Evolutionary conservation across 176 grass and related monocot genomes (phyloP).

Genomic region (Metroxylon sagu): DNA sequence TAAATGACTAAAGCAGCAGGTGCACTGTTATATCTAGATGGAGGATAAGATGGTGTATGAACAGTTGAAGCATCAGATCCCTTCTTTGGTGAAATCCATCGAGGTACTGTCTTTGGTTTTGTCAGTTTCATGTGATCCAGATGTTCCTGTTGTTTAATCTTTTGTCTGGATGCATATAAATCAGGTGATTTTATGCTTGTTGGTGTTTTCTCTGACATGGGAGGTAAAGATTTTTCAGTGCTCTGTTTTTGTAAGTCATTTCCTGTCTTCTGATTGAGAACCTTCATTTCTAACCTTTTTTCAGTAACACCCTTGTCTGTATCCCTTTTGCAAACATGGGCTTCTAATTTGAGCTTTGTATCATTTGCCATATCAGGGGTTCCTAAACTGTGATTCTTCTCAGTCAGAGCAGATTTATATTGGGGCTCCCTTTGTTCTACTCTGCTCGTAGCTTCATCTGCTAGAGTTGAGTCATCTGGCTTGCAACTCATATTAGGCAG

Average conservation of each 20-base stretch:
- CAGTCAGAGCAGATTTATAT: slow-evolving; percentile 23
- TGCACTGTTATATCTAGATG: slow-evolving; percentile 72
- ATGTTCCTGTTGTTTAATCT: slow-evolving; percentile 27
- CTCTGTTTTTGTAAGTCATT: slow-evolving; percentile 32
- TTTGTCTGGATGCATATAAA: slow-evolving; percentile 27
- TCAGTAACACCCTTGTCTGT: slow-evolving; percentile 32
- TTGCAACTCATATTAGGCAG: slow-evolving; percentile 22
- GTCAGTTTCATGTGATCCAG: slow-evolving; percentile 25
- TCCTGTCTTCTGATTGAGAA: slow-evolving; percentile 27
- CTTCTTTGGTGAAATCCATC: slow-evolving; percentile 70
- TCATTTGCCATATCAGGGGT: slow-evolving; percentile 32
- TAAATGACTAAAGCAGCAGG: slow-evolving; percentile 49
- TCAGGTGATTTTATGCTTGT: slow-evolving; percentile 25
- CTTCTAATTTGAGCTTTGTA: slow-evolving; percentile 45
- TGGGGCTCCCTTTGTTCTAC: slow-evolving; percentile 20
- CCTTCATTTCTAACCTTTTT: slow-evolving; percentile 38
- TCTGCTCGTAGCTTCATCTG: slow-evolving; percentile 21
- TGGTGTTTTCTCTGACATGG: slow-evolving; percentile 44
- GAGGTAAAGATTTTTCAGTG: slow-evolving; percentile 40
- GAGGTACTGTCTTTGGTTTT: slow-evolving; percentile 51
- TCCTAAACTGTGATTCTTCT: slow-evolving; percentile 42
- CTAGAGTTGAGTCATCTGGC: slow-evolving; percentile 18
- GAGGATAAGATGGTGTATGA: not conserved
- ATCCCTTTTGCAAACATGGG: slow-evolving; percentile 22
- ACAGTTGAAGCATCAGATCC: slow-evolving; percentile 39